These are phyloP conservation scores for Globisporangium cederbergense DNA, from an alignment of 352 stramenopile species.

Conservation along the genomic window DNA sequence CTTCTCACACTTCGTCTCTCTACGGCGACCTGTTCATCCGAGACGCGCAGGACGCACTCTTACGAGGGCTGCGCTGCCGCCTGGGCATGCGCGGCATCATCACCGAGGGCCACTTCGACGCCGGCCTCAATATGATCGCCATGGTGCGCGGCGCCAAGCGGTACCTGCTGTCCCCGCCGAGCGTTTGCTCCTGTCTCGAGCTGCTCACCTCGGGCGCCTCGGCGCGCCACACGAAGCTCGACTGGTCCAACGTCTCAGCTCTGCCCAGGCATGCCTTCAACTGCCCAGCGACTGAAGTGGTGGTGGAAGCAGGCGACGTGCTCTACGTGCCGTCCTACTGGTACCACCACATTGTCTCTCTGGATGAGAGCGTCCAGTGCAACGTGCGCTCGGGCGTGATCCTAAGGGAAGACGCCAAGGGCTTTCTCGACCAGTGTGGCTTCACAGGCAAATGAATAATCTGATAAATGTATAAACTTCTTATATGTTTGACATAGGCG, in stretches of 20 bases:
- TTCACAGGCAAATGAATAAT: slow-evolving; percentile 13
- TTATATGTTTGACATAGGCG: not conserved
- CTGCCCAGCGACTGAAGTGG: slow-evolving; percentile 85
- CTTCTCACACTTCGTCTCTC: slow-evolving; percentile 50
- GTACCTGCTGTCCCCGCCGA: slow-evolving; percentile 91
- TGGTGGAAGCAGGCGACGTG: slow-evolving; percentile 90
- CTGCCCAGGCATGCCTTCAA: slow-evolving; percentile 30
- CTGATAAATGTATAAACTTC: not conserved
- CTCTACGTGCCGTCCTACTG: slow-evolving; percentile 93
- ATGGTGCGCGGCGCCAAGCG: slow-evolving; percentile 88
- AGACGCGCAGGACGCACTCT: slow-evolving; percentile 26
- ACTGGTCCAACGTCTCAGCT: slow-evolving; percentile 81
- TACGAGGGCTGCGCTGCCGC: slow-evolving; percentile 67
- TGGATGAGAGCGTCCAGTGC: slow-evolving; percentile 94
- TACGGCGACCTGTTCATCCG: slow-evolving; percentile 60
- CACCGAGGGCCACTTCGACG: slow-evolving; percentile 93
- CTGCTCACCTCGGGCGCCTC: slow-evolving; percentile 78
- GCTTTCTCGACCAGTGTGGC: slow-evolving; percentile 40
- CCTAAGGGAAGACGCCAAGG: slow-evolving; percentile 27
- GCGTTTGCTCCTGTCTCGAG: slow-evolving; percentile 78
- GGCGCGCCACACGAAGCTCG: slow-evolving; percentile 85
- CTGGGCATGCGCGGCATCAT: slow-evolving; percentile 93
- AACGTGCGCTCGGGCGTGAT: slow-evolving; percentile 82
- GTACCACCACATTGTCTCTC: slow-evolving; percentile 95
- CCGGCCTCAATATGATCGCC: slow-evolving; percentile 91